A percentile compares a stretch with the other conserved stretches of the same genome.
Conservation (phyloP, 306 rosid genomes). For the Pyrus pyrifolia region DNA sequence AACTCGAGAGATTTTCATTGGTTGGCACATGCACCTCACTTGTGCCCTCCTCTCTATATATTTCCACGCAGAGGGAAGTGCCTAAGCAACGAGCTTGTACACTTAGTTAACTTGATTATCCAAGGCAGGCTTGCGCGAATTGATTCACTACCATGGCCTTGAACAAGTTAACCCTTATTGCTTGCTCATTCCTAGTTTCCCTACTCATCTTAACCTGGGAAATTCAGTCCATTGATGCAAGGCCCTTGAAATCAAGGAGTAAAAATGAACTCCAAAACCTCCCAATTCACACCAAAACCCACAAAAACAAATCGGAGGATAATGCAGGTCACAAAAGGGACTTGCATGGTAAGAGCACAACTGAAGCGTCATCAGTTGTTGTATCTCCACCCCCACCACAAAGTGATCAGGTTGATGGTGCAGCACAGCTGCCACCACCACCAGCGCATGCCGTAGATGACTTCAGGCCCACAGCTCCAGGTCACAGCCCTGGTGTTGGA, state of each 20-base stretch:
- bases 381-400: slow-evolving; percentile 27
- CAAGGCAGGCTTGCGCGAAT: background rate
- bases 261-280: background rate
- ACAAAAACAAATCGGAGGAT: background rate
- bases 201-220: slow-evolving; percentile 14
- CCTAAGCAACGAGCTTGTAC: background rate
- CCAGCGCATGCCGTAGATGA: slow-evolving; percentile 15
- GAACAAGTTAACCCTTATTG: slow-evolving; percentile 1
- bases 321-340: background rate
- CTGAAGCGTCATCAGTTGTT: background rate
- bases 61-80: background rate
- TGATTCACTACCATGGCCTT: slow-evolving; percentile 29
- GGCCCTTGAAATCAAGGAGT: slow-evolving; percentile 25
- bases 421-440: slow-evolving; percentile 14
- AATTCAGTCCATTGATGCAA: slow-evolving; percentile 18
- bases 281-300: background rate
- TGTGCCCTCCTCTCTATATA: slow-evolving; percentile 13
- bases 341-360: background rate
- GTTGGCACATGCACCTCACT: background rate
- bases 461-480: slow-evolving; percentile 64
- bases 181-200: slow-evolving; percentile 5
- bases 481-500: slow-evolving; percentile 81
- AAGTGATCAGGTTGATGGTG: background rate
- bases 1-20: background rate
- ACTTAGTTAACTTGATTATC: background rate